Percentiles rank a stretch among this genome's conserved stretches.
Conservation (phyloP, 257 asterid species). For the Capsicum chinense region DNA sequence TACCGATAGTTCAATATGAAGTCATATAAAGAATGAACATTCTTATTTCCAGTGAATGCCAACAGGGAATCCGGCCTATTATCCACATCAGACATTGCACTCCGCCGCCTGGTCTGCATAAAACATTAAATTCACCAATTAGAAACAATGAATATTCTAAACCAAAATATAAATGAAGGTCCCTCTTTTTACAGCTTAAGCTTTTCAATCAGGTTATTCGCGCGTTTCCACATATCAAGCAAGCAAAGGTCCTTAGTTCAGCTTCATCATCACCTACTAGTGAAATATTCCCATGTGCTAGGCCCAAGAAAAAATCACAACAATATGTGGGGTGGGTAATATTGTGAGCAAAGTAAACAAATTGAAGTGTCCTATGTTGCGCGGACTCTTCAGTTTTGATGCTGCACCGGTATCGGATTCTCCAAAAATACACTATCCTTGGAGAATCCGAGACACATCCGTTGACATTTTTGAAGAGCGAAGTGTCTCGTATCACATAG, state of each 20-base stretch:
- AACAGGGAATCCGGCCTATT: slow-evolving; percentile 80
- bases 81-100: slow-evolving; percentile 63
- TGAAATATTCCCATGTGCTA: not conserved
- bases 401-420: too few species aligned
- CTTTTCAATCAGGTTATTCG: not conserved
- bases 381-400: too few species aligned
- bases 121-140: slow-evolving; percentile 24
- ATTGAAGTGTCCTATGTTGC: not conserved
- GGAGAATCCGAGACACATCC: too few species aligned
- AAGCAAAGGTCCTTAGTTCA: not conserved
- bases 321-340: not conserved
- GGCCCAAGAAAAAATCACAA: not conserved
- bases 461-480: too few species aligned
- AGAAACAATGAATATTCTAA: not conserved
- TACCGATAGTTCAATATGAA: slow-evolving; percentile 82
- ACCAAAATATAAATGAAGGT: not conserved
- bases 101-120: slow-evolving; percentile 66
- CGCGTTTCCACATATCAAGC: not conserved
- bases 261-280: slow-evolving; percentile 1
- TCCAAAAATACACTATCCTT: too few species aligned
- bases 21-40: slow-evolving; percentile 76
- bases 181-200: not conserved
- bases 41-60: slow-evolving; percentile 70
- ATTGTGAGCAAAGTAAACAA: not conserved
- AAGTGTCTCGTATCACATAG: not conserved